Evolutionary conservation across 192 early-diverging fungal species (phyloP), one percentile per base, ranked within the genome.

Genomic region (Endogone sp.): DNA sequence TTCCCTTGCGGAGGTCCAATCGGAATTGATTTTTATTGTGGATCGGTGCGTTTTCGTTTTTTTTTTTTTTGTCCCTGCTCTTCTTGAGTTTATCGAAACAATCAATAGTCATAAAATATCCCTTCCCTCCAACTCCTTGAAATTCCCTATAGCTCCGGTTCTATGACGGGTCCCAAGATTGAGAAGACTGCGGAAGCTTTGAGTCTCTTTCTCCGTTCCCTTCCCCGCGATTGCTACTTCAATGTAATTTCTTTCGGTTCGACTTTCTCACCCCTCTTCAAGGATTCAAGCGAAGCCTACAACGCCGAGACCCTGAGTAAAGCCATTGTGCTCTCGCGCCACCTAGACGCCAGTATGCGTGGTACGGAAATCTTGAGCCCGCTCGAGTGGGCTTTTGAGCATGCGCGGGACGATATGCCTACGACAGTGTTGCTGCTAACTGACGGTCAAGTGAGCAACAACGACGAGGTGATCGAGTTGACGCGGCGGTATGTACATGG

Each of bases 181-280:
- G 27, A 57, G 2, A 74, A 85, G 30, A 77, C 70, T 13, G 59
- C 32, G 13, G 63, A 69, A 29, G 82, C 84, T 3, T 69, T 85
- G 23, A 64, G 77, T 31, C 59, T 85, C 22, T 67, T 85, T 22
- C 68, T 85, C 22, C 79, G 70, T 44, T 87, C 85, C 25, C 56
- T 85, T 3, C 85, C 84, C 24, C 57, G 65, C 29, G 71, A 72
- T 20, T 66, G 69, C 54, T 72, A 64, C 49, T 85, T 85, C 67
- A 85, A 85, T 55, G 74, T 85, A 9, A 63, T 86, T 37, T 77
- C 73, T 20, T 87, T 87, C 60, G 84, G 84, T 22, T 54, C 55
- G 3, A 26, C 2, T 4, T 67, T 62, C 68, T 59, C 67, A 25
- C 67, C 66, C 23, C 69, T 85, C n/a, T 85, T 85, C 70, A 28